Conservation (phyloP, 2,329 filamentous ascomycete species). For the Bipolaris zeicola region DNA sequence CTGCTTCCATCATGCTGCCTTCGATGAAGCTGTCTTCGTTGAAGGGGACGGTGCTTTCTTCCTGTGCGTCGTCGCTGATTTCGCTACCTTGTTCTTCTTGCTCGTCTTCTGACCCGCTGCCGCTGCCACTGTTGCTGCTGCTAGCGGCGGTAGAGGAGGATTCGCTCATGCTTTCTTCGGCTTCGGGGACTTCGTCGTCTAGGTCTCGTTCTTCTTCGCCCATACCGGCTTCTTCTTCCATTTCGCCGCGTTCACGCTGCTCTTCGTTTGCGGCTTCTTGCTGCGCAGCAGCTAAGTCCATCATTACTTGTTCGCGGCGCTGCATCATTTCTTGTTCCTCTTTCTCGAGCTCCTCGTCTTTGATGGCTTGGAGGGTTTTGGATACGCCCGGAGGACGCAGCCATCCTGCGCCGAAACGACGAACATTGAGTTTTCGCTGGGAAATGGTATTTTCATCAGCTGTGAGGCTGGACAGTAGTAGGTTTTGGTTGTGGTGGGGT, state of each 20-base stretch:
- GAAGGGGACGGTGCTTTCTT: slow-evolving; percentile 51
- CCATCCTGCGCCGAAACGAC: slow-evolving; percentile 88
- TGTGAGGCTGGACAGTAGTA: slow-evolving; percentile 68
- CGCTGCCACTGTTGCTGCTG: background rate
- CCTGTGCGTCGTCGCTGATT: slow-evolving; percentile 29
- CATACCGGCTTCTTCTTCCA: slow-evolving; percentile 39
- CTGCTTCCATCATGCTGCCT: slow-evolving; percentile 49
- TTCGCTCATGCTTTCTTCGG: slow-evolving; percentile 37
- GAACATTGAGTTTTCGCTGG: slow-evolving; percentile 78
- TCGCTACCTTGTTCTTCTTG: slow-evolving; percentile 11
- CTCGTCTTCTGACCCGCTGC: slow-evolving; percentile 8
- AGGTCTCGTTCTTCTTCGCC: slow-evolving; percentile 43
- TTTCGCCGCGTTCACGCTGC: slow-evolving; percentile 51
- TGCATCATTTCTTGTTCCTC: slow-evolving; percentile 82
- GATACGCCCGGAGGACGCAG: slow-evolving; percentile 84
- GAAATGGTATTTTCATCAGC: slow-evolving; percentile 78
- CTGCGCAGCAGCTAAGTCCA: slow-evolving; percentile 69
- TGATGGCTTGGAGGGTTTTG: slow-evolving; percentile 88
- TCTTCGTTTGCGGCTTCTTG: slow-evolving; percentile 54
- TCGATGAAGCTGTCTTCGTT: slow-evolving; percentile 57
- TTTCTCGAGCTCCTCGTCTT: slow-evolving; percentile 86
- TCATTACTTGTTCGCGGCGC: slow-evolving; percentile 70
- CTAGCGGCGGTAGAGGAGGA: slow-evolving; percentile 45
- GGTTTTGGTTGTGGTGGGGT: slow-evolving; percentile 19
- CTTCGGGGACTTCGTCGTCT: slow-evolving; percentile 49